These are phyloP conservation scores for Galerina marginata DNA, from an alignment of 768 basidiomycete genomes.

Conservation along the genomic window DNA sequence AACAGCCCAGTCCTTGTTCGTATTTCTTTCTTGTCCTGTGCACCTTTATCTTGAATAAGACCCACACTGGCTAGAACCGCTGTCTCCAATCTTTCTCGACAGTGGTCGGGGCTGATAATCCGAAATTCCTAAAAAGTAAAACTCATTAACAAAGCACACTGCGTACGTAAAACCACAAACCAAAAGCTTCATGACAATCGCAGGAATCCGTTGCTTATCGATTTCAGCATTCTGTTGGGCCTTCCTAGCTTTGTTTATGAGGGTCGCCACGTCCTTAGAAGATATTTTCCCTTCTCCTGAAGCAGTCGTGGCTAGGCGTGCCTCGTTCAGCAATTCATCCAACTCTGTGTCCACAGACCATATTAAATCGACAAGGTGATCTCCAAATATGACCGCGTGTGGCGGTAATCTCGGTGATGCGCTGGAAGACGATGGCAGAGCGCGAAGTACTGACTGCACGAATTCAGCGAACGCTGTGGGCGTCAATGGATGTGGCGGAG, in stretches of 20 bases:
- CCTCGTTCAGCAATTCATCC: conserved; percentile 70
- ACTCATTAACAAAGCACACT: conserved; percentile 8
- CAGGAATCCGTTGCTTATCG: conserved; percentile 66
- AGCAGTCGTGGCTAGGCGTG: conserved; percentile 46
- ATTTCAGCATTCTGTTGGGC: conserved; percentile 59
- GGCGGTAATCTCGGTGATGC: conserved; percentile 52
- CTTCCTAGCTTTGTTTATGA: conserved; percentile 44
- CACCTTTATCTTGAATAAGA: conserved; percentile 68
- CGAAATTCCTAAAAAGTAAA: conserved; percentile 51
- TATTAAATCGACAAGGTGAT: conserved; percentile 76
- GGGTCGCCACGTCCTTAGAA: conserved; percentile 23
- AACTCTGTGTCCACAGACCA: conserved; percentile 83
- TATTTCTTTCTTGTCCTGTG: conserved; percentile 81
- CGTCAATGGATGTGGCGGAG: conserved; percentile 50
- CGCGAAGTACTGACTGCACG: conserved; percentile 62
- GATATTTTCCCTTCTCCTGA: conserved; percentile 37
- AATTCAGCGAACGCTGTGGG: conserved; percentile 63
- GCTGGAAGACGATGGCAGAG: conserved; percentile 76
- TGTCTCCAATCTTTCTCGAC: conserved; percentile 78
- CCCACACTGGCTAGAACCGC: conserved; percentile 65
- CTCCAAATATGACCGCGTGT: conserved; percentile 58
- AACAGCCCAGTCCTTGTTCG: conserved; percentile 81
- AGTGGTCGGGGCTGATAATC: conserved; percentile 63
- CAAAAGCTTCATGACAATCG: conserved; percentile 64
- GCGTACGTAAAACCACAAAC: conserved; percentile 43